Evolutionary conservation across 768 basidiomycete species (phyloP).

Genomic region (Podaxis rugospora): DNA sequence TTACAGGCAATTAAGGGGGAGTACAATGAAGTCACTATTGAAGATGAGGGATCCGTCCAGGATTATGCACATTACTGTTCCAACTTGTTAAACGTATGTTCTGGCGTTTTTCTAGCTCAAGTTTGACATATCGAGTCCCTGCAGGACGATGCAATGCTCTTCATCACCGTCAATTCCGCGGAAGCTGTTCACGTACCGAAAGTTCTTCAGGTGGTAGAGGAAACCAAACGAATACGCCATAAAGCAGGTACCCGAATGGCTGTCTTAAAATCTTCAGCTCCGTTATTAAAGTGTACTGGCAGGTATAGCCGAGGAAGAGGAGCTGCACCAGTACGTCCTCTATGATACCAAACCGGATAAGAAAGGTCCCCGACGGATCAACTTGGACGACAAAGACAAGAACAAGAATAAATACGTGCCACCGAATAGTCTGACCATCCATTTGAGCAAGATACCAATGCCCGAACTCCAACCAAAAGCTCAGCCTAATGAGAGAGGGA

Average conservation of each 20-base stretch:
- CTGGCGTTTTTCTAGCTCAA: neutral
- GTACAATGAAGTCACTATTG: conserved; percentile 70
- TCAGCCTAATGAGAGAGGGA: conserved; percentile 22
- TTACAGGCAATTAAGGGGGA: conserved; percentile 63
- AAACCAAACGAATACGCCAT: conserved; percentile 71
- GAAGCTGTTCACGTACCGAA: conserved; percentile 65
- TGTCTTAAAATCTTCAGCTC: neutral
- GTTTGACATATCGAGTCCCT: neutral
- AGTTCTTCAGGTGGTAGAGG: conserved; percentile 76
- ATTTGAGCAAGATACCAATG: conserved; percentile 85
- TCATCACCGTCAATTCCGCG: conserved; percentile 67
- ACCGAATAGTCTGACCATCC: conserved; percentile 63
- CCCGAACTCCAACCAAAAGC: conserved; percentile 69
- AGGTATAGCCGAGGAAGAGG: conserved; percentile 50
- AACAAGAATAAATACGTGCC: conserved; percentile 53
- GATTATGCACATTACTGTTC: conserved; percentile 72
- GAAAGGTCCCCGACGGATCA: conserved; percentile 64
- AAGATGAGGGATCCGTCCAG: conserved; percentile 55
- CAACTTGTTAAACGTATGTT: conserved; percentile 51
- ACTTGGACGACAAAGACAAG: conserved; percentile 56
- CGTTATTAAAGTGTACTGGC: neutral
- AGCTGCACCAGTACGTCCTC: conserved; percentile 72
- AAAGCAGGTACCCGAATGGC: conserved; percentile 52
- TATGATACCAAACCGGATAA: conserved; percentile 49
- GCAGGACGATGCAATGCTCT: conserved; percentile 79